Conservation (phyloP, 1,284 basidiomycete species). For the Pseudozyma sp. region DNA sequence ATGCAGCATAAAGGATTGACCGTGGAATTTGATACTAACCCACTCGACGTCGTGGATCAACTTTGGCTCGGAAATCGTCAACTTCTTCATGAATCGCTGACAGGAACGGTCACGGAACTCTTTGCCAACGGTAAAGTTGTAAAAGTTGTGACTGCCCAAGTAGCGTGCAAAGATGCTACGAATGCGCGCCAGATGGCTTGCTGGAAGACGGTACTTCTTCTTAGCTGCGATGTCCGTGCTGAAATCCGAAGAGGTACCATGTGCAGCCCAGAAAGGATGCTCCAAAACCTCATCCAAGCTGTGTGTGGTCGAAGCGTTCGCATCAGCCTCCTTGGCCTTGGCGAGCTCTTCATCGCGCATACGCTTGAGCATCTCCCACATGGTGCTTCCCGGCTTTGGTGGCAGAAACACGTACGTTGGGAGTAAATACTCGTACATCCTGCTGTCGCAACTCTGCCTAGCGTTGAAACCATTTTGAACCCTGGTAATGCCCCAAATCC, state of each 20-base stretch:
- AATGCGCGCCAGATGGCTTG: conserved; percentile 47
- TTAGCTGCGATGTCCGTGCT: conserved; percentile 58
- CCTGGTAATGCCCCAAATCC: conserved; percentile 90
- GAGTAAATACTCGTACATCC: conserved; percentile 96
- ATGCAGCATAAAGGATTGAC: conserved; percentile 99
- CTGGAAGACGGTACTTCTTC: conserved; percentile 57
- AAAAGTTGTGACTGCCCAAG: conserved; percentile 78
- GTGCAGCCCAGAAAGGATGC: conserved; percentile 65
- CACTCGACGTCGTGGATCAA: conserved; percentile 93
- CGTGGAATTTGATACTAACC: conserved; percentile 92
- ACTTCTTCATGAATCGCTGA: conserved; percentile 74
- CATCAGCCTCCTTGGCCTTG: conserved; percentile 26
- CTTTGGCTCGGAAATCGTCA: conserved; percentile 66
- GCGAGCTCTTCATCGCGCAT: conserved; percentile 26
- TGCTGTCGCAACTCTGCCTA: conserved; percentile 79
- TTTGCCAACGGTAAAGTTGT: conserved; percentile 94
- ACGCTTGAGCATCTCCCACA: conserved; percentile 60
- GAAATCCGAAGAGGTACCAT: conserved; percentile 48
- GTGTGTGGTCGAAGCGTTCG: conserved; percentile 4
- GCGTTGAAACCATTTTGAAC: conserved; percentile 94
- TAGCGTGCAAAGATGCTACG: conserved; percentile 53
- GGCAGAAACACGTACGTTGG: conserved; percentile 94
- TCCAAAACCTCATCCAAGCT: conserved; percentile 36
- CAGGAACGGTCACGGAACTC: conserved; percentile 85
- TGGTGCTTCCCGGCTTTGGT: conserved; percentile 77